Percentiles rank a stretch among this genome's conserved stretches.
Conservation (phyloP, 805 yeast genomes). For the Hanseniaspora thailandica region DNA sequence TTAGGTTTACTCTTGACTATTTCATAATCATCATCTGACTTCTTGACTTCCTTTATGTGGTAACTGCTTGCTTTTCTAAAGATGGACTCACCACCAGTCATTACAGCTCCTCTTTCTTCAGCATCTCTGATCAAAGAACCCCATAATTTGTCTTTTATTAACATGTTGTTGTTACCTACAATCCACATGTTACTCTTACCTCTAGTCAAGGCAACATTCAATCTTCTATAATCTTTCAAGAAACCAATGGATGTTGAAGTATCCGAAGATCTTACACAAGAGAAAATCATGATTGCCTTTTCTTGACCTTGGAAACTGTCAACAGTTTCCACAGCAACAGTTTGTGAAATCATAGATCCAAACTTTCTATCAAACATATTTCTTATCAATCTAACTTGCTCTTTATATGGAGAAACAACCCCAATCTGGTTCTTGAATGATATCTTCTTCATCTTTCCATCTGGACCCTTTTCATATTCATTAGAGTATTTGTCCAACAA, state of each 20-base stretch:
- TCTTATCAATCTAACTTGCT: conserved; percentile 56
- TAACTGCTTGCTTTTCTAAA: not conserved
- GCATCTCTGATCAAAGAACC: conserved; percentile 56
- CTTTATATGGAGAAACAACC: conserved; percentile 87
- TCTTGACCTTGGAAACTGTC: conserved; percentile 99
- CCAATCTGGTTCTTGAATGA: conserved; percentile 70
- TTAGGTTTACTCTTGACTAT: not conserved
- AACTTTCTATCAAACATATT: conserved; percentile 44
- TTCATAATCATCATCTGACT: not conserved
- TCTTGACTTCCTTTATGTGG: not conserved
- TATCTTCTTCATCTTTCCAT: conserved; percentile 25
- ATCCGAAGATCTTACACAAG: conserved; percentile 84
- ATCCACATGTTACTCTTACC: conserved; percentile 89
- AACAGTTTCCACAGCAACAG: conserved; percentile 82
- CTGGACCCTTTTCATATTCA: not conserved
- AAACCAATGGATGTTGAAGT: conserved; percentile 59
- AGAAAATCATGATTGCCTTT: conserved; percentile 82
- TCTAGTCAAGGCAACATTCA: conserved; percentile 95
- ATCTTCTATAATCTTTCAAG: conserved; percentile 79
- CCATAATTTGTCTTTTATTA: conserved; percentile 64
- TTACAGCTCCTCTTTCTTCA: conserved; percentile 31
- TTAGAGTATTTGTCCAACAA: conserved; percentile 34
- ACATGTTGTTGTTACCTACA: conserved; percentile 63
- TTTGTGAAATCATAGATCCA: conserved; percentile 52
- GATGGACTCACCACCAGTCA: conserved; percentile 1